Percentiles rank a stretch among this genome's conserved stretches.
phyloP scores from a whole-genome alignment of 495 filamentous ascomycete species.

The Annulohypoxylon stygium region DNA sequence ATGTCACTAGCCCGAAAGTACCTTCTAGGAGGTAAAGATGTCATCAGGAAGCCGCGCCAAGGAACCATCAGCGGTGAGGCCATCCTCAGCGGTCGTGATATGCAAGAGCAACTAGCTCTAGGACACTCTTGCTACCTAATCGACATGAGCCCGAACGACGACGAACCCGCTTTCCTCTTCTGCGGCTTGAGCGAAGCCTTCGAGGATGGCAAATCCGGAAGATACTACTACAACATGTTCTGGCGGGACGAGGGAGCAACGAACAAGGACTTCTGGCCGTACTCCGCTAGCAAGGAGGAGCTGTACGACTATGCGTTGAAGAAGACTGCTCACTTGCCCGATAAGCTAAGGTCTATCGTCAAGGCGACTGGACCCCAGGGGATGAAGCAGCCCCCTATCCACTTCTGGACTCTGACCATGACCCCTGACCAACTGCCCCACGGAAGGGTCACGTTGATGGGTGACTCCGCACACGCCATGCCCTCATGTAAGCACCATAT shows the following conservation, averaged over 20 bases:
- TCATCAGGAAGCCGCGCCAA: conserved; percentile 39
- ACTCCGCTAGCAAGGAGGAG: conserved; percentile 39
- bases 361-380: conserved; percentile 39
- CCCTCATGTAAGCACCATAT: conserved; percentile 61
- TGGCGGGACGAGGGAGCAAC: conserved; percentile 43
- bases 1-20: conserved; percentile 42
- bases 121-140: conserved; percentile 44
- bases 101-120: conserved; percentile 48
- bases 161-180: conserved; percentile 41
- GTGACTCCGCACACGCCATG: conserved; percentile 70
- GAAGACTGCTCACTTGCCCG: conserved; percentile 42
- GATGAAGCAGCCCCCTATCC: conserved; percentile 36
- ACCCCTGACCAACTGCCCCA: conserved; percentile 43
- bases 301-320: conserved; percentile 40
- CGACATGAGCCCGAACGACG: conserved; percentile 31
- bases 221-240: conserved; percentile 46
- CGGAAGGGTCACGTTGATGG: conserved; percentile 59
- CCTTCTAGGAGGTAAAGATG: conserved; percentile 52
- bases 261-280: conserved; percentile 42
- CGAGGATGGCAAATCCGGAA: conserved; percentile 44
- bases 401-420: conserved; percentile 40
- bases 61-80: conserved; percentile 46
- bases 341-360: conserved; percentile 40
- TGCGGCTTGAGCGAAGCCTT: conserved; percentile 40
- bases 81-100: conserved; percentile 38